Conservation (phyloP, 176 grass and related monocot species). For the Hyparrhenia diplandra region DNA sequence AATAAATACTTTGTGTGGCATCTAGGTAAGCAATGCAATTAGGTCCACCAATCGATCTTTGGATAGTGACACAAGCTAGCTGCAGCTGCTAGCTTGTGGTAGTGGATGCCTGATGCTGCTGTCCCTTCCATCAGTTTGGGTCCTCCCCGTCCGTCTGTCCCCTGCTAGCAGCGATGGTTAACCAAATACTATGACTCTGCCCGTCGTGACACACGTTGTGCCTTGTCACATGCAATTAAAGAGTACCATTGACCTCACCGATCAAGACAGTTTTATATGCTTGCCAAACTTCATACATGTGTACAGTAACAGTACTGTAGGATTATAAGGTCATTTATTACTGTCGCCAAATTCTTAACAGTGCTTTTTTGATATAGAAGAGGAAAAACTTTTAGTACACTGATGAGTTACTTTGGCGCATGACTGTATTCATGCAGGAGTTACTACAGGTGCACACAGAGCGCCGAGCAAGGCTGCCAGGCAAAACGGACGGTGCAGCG, state of each 20-base stretch:
- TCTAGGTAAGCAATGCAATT: no score
- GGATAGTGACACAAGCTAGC: no score
- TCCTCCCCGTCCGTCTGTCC: no score
- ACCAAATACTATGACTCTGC: background rate
- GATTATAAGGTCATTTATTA: background rate
- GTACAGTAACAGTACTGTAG: no score
- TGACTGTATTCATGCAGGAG: conserved; percentile 7
- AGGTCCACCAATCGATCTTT: background rate
- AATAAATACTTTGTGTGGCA: no score
- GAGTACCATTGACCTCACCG: background rate
- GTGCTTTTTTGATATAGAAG: background rate
- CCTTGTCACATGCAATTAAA: background rate
- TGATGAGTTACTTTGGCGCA: background rate
- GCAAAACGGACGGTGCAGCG: conserved; percentile 55
- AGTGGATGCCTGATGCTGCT: background rate
- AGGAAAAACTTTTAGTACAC: background rate
- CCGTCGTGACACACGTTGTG: conserved; percentile 19
- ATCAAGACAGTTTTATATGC: background rate
- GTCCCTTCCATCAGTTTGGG: background rate
- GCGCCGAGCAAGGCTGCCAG: conserved; percentile 40
- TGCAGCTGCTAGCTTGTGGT: no score
- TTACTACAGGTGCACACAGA: conserved; percentile 58
- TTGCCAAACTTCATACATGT: no score
- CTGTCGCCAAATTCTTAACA: background rate
- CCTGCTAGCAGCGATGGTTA: background rate